phyloP scores from a whole-genome alignment of 345 rosid genomes.

The Rhizophora mangle region DNA sequence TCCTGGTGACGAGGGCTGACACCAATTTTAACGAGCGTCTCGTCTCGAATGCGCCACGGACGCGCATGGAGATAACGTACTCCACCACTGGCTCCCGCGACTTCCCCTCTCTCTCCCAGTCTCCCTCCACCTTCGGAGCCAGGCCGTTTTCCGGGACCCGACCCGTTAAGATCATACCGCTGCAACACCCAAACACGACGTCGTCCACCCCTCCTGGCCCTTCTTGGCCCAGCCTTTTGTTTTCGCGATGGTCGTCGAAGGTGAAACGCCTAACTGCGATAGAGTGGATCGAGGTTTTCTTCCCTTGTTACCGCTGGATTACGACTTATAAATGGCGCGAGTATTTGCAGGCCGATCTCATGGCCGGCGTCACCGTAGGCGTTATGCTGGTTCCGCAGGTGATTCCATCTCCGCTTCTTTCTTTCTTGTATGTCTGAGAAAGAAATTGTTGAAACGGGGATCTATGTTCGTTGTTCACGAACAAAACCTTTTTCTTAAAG shows the following conservation, averaged over 20 bases:
- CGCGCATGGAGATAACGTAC: slow-evolving; percentile 56
- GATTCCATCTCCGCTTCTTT: slow-evolving; percentile 6
- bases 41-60: not conserved
- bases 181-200: slow-evolving; percentile 61
- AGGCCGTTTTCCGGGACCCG: slow-evolving; percentile 45
- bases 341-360: slow-evolving; percentile 74
- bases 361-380: slow-evolving; percentile 92
- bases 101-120: slow-evolving; percentile 15
- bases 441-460: no score
- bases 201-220: slow-evolving; percentile 31
- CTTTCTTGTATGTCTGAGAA: not conserved
- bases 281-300: slow-evolving; percentile 54
- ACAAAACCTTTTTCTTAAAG: no score
- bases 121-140: slow-evolving; percentile 8
- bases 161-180: slow-evolving; percentile 70
- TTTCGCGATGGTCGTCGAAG: slow-evolving; percentile 43
- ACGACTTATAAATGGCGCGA: slow-evolving; percentile 72
- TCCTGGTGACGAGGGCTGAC: no score
- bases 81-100: slow-evolving; percentile 52
- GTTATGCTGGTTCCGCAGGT: slow-evolving; percentile 99
- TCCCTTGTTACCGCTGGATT: slow-evolving; percentile 93
- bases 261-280: slow-evolving; percentile 51
- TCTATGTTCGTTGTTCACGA: not conserved
- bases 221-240: slow-evolving; percentile 25
- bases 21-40: no score